Base-by-base conservation (phyloP, 2,329 filamentous ascomycete genomes). In the Apiospora phragmitis region DNA sequence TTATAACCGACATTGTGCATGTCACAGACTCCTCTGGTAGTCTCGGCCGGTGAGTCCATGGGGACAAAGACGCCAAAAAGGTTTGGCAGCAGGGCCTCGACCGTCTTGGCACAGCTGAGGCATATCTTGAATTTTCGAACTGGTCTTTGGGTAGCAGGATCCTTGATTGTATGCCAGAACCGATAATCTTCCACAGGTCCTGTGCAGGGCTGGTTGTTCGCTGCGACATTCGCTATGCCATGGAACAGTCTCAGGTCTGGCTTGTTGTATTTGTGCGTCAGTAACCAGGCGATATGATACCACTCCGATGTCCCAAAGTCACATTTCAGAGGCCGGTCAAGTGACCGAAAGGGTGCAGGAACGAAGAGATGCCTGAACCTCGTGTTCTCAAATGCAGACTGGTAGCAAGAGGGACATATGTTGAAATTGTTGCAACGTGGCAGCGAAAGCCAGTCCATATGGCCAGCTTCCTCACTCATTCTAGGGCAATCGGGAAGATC, bases 261-360 rank as follows among this genome's bases (percentile, higher is more conserved):
- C 24, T 88, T 85, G 16, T 89, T 83, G 74, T 93, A 89, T 80
- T 94, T 94, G 68, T 93, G 83, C 2, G 91, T 95, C 73, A 97
- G 86, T 3, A 95, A 86, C 90, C 93, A 97, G 0, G 94, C 94
- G 49, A 97, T 90, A 38, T 93, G 90, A 76, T 94, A 92, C 94
- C 94, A 98, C 0, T 92, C 89, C 0, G 86, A 87, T 16, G 89
- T 87, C 41, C 93, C 93, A 80, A 98, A 94, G 73, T 94, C 92
- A 81, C 95, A 98, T 65, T 87, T 85, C 9, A 93, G 86, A 65
- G 88, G 85, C 51, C 86, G 84, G 18, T 88, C 86, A 3, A 86
- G 83, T 5, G 89, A 84, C 21, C 90, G 88, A 38, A 85, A 83
- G 41, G 89, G 85, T 45, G 89, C 88, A 3, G 87, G 86, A 14